Conservation (phyloP, 1,139 yeast species). For the Blastobotrys raffinosifermentans region DNA sequence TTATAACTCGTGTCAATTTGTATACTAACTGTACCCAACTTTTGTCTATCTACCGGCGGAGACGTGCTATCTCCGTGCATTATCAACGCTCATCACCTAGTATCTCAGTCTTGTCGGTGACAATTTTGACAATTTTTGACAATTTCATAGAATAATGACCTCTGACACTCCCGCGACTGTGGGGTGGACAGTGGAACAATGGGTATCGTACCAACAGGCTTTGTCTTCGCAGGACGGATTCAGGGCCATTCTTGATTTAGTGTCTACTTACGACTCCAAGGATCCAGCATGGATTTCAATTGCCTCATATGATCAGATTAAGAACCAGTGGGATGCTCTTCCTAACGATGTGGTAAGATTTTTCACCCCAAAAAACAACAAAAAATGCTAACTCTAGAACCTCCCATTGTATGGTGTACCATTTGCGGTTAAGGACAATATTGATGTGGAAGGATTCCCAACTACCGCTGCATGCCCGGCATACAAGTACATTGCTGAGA, state of each 20-base stretch:
- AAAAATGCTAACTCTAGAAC: slow-evolving; percentile 14
- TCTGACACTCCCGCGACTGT: slow-evolving; percentile 6
- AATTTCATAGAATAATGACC: not conserved
- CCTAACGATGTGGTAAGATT: slow-evolving; percentile 28
- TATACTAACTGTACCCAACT: too few species aligned
- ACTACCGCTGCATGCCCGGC: slow-evolving; percentile 97
- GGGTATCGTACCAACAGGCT: slow-evolving; percentile 62
- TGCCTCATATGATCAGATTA: slow-evolving; percentile 52
- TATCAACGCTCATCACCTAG: too few species aligned
- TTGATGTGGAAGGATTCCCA: slow-evolving; percentile 71
- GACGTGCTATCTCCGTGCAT: too few species aligned
- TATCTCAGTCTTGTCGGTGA: too few species aligned
- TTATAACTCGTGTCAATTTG: too few species aligned
- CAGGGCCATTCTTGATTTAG: slow-evolving; percentile 42
- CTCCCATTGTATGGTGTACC: slow-evolving; percentile 87
- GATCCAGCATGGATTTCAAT: slow-evolving; percentile 93
- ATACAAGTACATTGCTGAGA: slow-evolving; percentile 56
- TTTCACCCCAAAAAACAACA: not conserved
- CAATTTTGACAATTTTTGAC: too few species aligned
- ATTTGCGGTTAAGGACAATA: slow-evolving; percentile 88
- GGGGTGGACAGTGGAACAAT: slow-evolving; percentile 64
- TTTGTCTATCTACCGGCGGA: too few species aligned
- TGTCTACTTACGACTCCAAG: slow-evolving; percentile 36
- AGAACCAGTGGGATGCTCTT: slow-evolving; percentile 73
- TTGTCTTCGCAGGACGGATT: slow-evolving; percentile 61